Percentiles rank a stretch among this genome's conserved stretches.
Conservation (phyloP, 2,329 filamentous ascomycete species). For the Cordyceps pruinosa region DNA sequence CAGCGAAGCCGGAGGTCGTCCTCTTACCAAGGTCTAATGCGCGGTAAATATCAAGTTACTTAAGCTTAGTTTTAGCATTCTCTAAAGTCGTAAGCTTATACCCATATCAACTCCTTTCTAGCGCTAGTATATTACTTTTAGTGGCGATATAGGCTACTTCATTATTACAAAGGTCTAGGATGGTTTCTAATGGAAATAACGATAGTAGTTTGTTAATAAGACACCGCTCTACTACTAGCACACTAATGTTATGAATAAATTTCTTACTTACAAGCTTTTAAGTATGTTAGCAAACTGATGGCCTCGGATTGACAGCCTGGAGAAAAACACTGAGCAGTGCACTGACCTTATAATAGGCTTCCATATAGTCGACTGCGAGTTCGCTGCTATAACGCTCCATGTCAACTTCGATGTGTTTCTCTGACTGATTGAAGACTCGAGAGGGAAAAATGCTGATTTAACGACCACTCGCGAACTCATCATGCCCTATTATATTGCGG, state of each 20-base stretch:
- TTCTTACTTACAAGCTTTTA: neutral
- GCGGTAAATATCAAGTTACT: neutral
- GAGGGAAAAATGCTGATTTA: neutral
- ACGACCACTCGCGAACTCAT: neutral
- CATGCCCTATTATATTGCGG: neutral
- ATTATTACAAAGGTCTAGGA: neutral
- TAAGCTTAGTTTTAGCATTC: neutral
- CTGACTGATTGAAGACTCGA: neutral
- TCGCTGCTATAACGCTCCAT: neutral
- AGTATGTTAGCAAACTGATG: neutral
- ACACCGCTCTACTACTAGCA: neutral
- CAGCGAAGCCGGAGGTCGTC: neutral
- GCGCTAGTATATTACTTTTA: neutral
- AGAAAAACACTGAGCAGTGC: neutral
- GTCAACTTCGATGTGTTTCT: neutral
- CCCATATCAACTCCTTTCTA: neutral
- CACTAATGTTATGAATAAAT: neutral
- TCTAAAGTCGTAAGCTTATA: neutral
- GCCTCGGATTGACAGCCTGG: neutral
- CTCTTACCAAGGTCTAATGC: neutral
- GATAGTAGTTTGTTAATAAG: neutral
- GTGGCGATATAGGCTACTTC: neutral
- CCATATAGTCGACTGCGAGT: neutral
- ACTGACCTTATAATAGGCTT: neutral
- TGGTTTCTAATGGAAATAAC: neutral